Base-by-base conservation (phyloP, 805 yeast genomes). In the Kluyveromyces wickerhamii region DNA sequence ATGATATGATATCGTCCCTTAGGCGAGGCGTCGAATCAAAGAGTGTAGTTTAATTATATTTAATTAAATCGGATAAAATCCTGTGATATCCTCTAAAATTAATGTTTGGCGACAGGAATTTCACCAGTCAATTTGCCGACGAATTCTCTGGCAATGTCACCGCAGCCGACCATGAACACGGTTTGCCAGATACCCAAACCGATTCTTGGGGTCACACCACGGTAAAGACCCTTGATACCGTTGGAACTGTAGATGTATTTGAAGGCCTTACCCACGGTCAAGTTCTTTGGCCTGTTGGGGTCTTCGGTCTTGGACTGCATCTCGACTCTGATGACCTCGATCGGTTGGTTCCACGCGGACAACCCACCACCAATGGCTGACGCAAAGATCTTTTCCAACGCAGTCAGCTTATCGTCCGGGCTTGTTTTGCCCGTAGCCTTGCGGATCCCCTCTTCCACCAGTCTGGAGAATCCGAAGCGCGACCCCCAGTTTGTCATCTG, bases 401-500 rank as follows among this genome's bases (percentile, higher is more conserved):
- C 84, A 42, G 67, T 62, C 48, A 92, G 72, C 52, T 76, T 76
- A 17, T 72, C 73, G 38, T 75, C 78, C 9, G 44, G 40, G 32
- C 67, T 65, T 13, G 65, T 61, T 60, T 84, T 82, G 36, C 77
- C 77, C 15, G 78, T 72, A 10, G 69, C 32, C 29, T 65, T 69
- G 54, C 84, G 77, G 51, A 92, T 86, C 4, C 64, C 67, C 48
- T 84, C 89, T 67, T 92, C 98, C 21, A 95, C 94, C 52, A 88
- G 71, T 57, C 98, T 75, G 3, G 95, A 72, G 26, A 92, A 71
- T 22, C 97, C 98, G 52, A 88, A 89, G 57, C 98, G 74, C 13
- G 96, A 86, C 34, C 98, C 98, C 98, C 98, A 92, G 64, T 92
- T 92, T 47, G 97, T 89, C 84, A 86, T 82, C 61, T 92, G 98